These are phyloP conservation scores for Calocera cornea DNA, from an alignment of 768 basidiomycete species.

Conservation along the genomic window DNA sequence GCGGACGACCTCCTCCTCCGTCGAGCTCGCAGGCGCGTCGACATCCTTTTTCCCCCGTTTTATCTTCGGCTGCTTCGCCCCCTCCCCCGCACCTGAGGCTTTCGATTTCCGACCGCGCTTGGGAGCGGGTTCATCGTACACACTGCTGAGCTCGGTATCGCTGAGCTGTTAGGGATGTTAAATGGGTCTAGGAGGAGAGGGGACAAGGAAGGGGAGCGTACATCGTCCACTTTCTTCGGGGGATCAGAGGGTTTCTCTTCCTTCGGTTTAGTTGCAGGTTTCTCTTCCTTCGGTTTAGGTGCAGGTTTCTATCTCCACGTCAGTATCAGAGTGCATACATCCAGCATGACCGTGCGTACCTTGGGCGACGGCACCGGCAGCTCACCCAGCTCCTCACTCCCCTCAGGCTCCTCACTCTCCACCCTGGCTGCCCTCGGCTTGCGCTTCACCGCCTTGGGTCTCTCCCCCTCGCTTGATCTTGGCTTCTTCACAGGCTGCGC, in stretches of 20 bases:
- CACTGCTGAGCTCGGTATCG: slow-evolving; percentile 47
- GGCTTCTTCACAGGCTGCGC: neutral
- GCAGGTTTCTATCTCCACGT: neutral
- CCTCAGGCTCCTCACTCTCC: no score
- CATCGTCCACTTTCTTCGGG: slow-evolving; percentile 10
- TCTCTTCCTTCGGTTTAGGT: neutral
- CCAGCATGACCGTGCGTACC: no score
- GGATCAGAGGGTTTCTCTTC: neutral
- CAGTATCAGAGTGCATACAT: neutral
- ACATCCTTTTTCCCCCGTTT: slow-evolving; percentile 26
- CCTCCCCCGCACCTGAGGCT: neutral
- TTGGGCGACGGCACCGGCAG: no score
- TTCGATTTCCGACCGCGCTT: neutral
- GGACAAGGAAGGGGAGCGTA: neutral
- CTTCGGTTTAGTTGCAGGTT: neutral
- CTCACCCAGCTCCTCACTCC: no score
- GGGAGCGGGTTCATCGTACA: slow-evolving; percentile 40
- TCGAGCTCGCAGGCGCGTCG: neutral
- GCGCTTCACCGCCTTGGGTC: neutral
- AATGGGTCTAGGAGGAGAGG: neutral
- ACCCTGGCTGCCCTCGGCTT: no score
- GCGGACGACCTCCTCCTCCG: neutral
- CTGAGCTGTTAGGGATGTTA: slow-evolving; percentile 25
- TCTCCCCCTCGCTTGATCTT: neutral
- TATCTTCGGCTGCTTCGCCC: no score